Evolutionary conservation across 805 yeast species (phyloP), one percentile per base, ranked within the genome.

Genomic region (Suhomyces xylopsoci): DNA sequence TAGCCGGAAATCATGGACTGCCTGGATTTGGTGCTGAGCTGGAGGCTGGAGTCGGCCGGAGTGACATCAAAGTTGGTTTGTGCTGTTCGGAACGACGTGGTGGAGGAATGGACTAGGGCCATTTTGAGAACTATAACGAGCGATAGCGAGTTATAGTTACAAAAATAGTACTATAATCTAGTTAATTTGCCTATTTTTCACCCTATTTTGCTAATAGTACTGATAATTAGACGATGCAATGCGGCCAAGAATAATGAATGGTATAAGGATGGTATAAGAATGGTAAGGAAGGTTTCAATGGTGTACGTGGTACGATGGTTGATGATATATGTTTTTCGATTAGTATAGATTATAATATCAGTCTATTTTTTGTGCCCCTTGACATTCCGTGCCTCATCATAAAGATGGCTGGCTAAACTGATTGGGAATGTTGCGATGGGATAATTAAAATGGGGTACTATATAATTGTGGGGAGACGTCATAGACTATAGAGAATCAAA

Each of bases 31-130:
- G 42, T 38, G 14, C 42, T 19, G 7, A 17, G 7, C 8, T 19
- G 32, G 5, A 25, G 26, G 7, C 20, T 25, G n/a, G 34, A 25
- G 34, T 25, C n/a, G 14, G 34, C 8, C 4, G 47, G 47, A 14
- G 47, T 24, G 20, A 36, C 40, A 25, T 28, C 34, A 20, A 47
- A 41, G 26, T 50, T 47, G 24, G 48, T 42, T 15, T 49, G 52
- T 14, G 58, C 57, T 9, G 59, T 59, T 32, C 54, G 49, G 22
- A 58, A 59, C 17, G 57, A 50, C 12, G 49, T 55, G 51, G 54
- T 58, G 12, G 60, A 58, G 40, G 54, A 42, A 15, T 45, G 49
- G 25, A 49, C 44, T 20, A 47, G 30, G 9, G 24, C 24, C 42
- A 38, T 38, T 1, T 2, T 15, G n/a, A 20, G 4, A n/a, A 19